Evolutionary conservation across 148 eudicot genomes (phyloP), one percentile per base, ranked within the genome.

Genomic region (Rhododendron kiyosumense): DNA sequence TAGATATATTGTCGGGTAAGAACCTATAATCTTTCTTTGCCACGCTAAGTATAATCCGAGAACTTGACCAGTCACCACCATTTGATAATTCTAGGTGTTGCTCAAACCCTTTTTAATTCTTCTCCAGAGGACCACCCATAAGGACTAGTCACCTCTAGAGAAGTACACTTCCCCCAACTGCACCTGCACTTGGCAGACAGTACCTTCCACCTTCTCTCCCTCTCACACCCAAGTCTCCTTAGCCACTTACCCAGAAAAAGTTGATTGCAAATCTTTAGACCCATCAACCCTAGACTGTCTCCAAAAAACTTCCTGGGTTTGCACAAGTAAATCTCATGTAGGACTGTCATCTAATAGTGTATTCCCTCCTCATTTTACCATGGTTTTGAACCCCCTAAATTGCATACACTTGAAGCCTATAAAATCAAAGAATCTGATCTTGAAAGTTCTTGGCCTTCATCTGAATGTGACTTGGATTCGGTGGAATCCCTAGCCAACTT

Each of bases 401-500:
- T 14, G 7, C 52, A 41, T 13, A 45, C 11, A 45, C n/a, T 78
- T 45, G 52, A 7, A 78, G 30, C 81, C 79, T 78, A 24, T 2
- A 45, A 78, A 20, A 43, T 45, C 54, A 46, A 43, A 43, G 17
- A 43, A 79, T n/a, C 82, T 46, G 59, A 79, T 49, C 28, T 43
- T 48, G 59, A 52, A 45, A 46, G 59, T 26, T 28, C 82, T 49
- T 48, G 61, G 82, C 65, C 24, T 80, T 18, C 38, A 80, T 52
- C 83, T 8, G 5, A 12, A 57, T 79, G 24, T 79, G 18, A 52
- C 83, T 14, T 52, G 38, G 38, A 49, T 49, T 32, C 57, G 63
- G 34, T 5, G 82, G 82, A 80, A n/a, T 38, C 41, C 82, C 38
- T 80, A 51, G 41, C 82, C 30, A 79, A 48, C 34, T 79, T n/a